Conservation (phyloP, 768 basidiomycete species). For the Boletellus ananas region DNA sequence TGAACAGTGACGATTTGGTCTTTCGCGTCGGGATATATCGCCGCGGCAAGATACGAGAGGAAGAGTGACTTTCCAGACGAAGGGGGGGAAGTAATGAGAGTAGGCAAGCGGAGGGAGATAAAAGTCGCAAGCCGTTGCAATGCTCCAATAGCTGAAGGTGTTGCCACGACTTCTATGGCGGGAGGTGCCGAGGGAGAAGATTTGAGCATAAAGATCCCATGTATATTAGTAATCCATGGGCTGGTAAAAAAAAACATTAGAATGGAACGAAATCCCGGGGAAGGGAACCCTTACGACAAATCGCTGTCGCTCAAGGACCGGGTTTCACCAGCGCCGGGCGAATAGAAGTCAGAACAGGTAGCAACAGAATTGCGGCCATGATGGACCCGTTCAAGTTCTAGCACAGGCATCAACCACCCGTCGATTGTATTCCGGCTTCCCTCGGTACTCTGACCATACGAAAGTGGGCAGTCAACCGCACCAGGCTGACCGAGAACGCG, state of each 20-base stretch:
- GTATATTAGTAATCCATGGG: constrained; percentile 53
- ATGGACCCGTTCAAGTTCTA: constrained; percentile 62
- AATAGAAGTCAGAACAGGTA: constrained; percentile 46
- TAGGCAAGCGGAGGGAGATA: constrained; percentile 67
- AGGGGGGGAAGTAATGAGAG: constrained; percentile 78
- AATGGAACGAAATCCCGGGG: neutral
- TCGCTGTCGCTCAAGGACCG: constrained; percentile 42
- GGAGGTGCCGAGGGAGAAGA: constrained; percentile 27
- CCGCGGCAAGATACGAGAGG: constrained; percentile 68
- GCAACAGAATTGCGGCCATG: constrained; percentile 46
- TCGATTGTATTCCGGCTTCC: constrained; percentile 50
- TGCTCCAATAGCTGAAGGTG: constrained; percentile 54
- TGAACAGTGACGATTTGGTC: constrained; percentile 83
- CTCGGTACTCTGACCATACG: constrained; percentile 48
- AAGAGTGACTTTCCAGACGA: constrained; percentile 87
- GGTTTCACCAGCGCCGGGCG: constrained; percentile 29
- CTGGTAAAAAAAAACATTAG: constrained; percentile 36
- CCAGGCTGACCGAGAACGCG: constrained; percentile 56
- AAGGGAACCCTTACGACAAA: constrained; percentile 46
- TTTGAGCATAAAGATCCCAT: constrained; percentile 65
- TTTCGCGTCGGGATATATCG: constrained; percentile 53
- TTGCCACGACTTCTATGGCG: constrained; percentile 52
- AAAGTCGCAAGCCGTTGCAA: constrained; percentile 62
- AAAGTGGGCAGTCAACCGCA: constrained; percentile 59
- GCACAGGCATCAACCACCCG: constrained; percentile 76